phyloP scores from a whole-genome alignment of 441 rosid species.

The Francoa sonchifolia region DNA sequence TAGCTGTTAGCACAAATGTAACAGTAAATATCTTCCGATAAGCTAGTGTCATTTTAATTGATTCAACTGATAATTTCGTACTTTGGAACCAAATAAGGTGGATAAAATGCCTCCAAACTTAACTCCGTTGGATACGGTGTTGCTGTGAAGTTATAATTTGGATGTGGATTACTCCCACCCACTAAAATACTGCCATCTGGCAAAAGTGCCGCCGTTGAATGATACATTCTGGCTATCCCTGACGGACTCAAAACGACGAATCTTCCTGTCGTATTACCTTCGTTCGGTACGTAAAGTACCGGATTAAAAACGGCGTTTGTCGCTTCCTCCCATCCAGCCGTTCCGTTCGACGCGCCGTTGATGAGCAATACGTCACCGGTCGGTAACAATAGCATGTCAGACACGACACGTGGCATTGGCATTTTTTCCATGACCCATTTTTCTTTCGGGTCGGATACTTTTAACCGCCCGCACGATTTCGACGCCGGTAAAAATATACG shows the following conservation, averaged over 20 bases:
- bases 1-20: conserved; percentile 23
- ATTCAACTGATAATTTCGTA: conserved; percentile 36
- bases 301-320: conserved; percentile 30
- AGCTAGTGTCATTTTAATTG: conserved; percentile 20
- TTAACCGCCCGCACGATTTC: conserved; percentile 49
- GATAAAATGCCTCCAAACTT: conserved; percentile 68
- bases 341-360: conserved; percentile 39
- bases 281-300: conserved; percentile 25
- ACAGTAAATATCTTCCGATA: conserved; percentile 30
- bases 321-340: conserved; percentile 41
- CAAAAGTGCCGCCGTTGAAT: conserved; percentile 52
- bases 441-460: conserved; percentile 40
- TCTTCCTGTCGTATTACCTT: conserved; percentile 23
- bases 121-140: conserved; percentile 54
- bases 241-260: conserved; percentile 43
- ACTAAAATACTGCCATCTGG: conserved; percentile 73
- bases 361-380: conserved; percentile 32
- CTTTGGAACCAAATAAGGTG: conserved; percentile 56
- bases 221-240: conserved; percentile 57
- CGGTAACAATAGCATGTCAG: conserved; percentile 34
- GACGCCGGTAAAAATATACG: conserved; percentile 36
- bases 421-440: conserved; percentile 37
- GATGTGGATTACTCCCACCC: conserved; percentile 84
- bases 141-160: conserved; percentile 45
- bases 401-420: conserved; percentile 42